phyloP scores from a whole-genome alignment of 768 basidiomycete genomes.

The Collybiopsis luxurians region DNA sequence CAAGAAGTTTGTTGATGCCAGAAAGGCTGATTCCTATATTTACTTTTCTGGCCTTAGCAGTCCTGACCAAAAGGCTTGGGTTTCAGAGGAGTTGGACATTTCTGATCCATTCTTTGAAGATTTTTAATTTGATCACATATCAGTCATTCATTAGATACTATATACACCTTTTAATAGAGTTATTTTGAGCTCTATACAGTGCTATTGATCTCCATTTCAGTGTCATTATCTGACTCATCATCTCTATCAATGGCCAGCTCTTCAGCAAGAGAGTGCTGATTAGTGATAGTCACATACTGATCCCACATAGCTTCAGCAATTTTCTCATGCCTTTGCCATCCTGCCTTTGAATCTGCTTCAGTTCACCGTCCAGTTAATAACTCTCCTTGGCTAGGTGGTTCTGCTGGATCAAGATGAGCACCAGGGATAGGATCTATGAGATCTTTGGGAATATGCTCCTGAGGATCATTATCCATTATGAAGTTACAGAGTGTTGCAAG shows the following conservation, averaged over 20 bases:
- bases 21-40: neutral
- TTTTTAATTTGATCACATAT: too few relatives aligned
- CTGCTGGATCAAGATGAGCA: neutral
- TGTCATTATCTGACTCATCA: neutral
- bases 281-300: neutral
- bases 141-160: too few relatives aligned
- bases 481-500: conserved; percentile 24
- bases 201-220: neutral
- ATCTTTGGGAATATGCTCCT: conserved; percentile 10
- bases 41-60: neutral
- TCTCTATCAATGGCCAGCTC: neutral
- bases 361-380: neutral
- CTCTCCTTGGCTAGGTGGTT: neutral
- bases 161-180: neutral
- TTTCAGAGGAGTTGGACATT: neutral
- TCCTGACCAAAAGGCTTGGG: neutral
- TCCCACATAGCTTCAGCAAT: neutral
- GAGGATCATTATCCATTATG: conserved; percentile 12
- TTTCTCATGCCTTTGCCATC: neutral
- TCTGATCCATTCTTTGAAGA: neutral
- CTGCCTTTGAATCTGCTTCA: neutral
- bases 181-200: neutral
- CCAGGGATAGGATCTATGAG: neutral
- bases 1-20: neutral
- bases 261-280: neutral